Percentiles rank a stretch among this genome's conserved stretches.
Evolutionary conservation across 805 yeast species (phyloP).

Genomic region (Saccharomycopsis babjevae): DNA sequence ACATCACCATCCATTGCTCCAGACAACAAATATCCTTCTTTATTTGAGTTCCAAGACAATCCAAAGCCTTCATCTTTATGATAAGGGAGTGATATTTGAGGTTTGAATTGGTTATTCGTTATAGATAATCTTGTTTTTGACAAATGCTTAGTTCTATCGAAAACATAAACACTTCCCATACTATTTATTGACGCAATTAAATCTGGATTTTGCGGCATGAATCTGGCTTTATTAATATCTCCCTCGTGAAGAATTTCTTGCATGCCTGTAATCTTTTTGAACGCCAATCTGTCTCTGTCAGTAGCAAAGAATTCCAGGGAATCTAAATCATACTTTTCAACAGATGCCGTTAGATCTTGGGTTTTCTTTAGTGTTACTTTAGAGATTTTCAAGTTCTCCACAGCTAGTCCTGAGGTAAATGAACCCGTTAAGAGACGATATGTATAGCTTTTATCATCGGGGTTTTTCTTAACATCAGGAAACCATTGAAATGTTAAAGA

Average conservation of each 20-base stretch:
- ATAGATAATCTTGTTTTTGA: constrained; percentile 23
- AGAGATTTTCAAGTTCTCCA: constrained; percentile 19
- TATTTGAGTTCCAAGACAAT: constrained; percentile 59
- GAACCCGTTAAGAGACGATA: constrained; percentile 19
- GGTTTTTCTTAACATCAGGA: constrained; percentile 29
- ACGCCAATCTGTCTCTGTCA: constrained; percentile 16
- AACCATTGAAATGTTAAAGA: constrained; percentile 63
- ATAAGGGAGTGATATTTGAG: constrained; percentile 40
- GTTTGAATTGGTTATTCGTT: constrained; percentile 27
- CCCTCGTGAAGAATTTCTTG: constrained; percentile 62
- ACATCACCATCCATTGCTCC: constrained; percentile 58
- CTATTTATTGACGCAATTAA: constrained; percentile 63
- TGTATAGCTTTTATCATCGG: constrained; percentile 10
- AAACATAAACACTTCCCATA: constrained; percentile 53
- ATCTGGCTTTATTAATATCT: constrained; percentile 62
- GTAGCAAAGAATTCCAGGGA: constrained; percentile 7
- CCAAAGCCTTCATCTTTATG: constrained; percentile 54
- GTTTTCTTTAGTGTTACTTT: not conserved
- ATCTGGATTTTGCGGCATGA: constrained; percentile 83
- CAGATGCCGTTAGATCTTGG: constrained; percentile 14
- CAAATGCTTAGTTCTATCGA: constrained; percentile 73
- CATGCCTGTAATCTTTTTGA: constrained; percentile 15
- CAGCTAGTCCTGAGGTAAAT: constrained; percentile 18
- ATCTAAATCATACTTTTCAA: constrained; percentile 17
- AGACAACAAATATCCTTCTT: constrained; percentile 48